phyloP scores from a whole-genome alignment of 768 basidiomycete species.

The Suillus subaureus region DNA sequence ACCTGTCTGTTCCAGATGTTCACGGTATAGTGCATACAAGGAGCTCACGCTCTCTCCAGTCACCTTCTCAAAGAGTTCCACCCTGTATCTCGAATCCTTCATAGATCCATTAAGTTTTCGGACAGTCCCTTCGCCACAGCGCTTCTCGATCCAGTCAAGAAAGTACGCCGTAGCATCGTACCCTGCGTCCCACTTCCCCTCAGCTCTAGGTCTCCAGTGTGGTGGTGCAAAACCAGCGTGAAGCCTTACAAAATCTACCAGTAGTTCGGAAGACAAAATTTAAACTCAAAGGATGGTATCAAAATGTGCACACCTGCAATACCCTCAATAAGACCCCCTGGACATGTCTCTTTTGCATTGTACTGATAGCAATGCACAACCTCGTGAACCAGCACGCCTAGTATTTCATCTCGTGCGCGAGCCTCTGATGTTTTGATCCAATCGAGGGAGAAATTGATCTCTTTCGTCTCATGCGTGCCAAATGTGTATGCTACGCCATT shows the following conservation, averaged over 20 bases:
- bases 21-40: conserved; percentile 62
- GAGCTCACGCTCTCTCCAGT: conserved; percentile 54
- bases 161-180: conserved; percentile 78
- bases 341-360: conserved; percentile 59
- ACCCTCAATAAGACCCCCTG: conserved; percentile 76
- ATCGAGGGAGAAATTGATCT: conserved; percentile 72
- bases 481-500: conserved; percentile 63
- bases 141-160: conserved; percentile 64
- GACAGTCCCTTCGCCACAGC: conserved; percentile 55
- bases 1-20: conserved; percentile 29
- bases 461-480: conserved; percentile 61
- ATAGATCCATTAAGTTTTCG: conserved; percentile 59
- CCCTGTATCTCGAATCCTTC: conserved; percentile 51
- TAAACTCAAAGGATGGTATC: conserved; percentile 3
- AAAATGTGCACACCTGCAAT: conserved; percentile 60
- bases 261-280: conserved; percentile 5
- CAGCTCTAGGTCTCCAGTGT: conserved; percentile 60
- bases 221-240: conserved; percentile 61
- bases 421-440: conserved; percentile 51
- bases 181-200: conserved; percentile 70
- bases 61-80: conserved; percentile 51
- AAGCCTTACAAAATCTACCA: conserved; percentile 70
- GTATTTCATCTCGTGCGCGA: conserved; percentile 60
- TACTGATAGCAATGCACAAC: conserved; percentile 81
- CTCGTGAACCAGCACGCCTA: conserved; percentile 74